These are phyloP conservation scores for Streptanthus diversifolius DNA, from an alignment of 345 rosid genomes.

Conservation along the genomic window DNA sequence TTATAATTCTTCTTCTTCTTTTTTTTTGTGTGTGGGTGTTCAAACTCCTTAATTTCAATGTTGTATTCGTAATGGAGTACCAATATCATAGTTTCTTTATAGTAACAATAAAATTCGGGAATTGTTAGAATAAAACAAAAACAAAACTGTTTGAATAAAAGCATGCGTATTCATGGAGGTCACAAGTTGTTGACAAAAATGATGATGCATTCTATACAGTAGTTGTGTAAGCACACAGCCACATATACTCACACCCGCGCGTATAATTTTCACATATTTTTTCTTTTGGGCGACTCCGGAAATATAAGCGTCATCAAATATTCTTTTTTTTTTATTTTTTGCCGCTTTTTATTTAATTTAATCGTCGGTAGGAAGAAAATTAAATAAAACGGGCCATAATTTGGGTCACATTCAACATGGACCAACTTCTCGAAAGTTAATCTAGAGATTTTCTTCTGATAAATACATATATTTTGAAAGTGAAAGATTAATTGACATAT, in stretches of 20 bases:
- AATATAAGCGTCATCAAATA: conserved; percentile 16
- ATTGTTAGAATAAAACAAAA: background rate
- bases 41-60: background rate
- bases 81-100: background rate
- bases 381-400: background rate
- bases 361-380: conserved; percentile 20
- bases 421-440: conserved; percentile 3
- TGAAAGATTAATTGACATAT: background rate
- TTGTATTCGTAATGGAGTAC: background rate
- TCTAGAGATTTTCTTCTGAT: background rate
- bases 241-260: conserved; percentile 2
- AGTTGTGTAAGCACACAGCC: background rate
- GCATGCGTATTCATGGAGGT: conserved; percentile 33
- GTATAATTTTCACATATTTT: background rate
- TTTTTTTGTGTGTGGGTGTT: background rate
- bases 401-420: conserved; percentile 2
- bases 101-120: background rate
- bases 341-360: conserved; percentile 1
- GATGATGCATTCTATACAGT: background rate
- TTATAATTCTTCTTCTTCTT: background rate
- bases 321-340: conserved; percentile 29
- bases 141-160: background rate
- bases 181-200: conserved; percentile 14
- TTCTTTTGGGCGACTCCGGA: background rate
- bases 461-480: background rate